A percentile compares a stretch with the other conserved stretches of the same genome.
phyloP scores from a whole-genome alignment of 2,329 filamentous ascomycete species.

The Aspergillus unguis region DNA sequence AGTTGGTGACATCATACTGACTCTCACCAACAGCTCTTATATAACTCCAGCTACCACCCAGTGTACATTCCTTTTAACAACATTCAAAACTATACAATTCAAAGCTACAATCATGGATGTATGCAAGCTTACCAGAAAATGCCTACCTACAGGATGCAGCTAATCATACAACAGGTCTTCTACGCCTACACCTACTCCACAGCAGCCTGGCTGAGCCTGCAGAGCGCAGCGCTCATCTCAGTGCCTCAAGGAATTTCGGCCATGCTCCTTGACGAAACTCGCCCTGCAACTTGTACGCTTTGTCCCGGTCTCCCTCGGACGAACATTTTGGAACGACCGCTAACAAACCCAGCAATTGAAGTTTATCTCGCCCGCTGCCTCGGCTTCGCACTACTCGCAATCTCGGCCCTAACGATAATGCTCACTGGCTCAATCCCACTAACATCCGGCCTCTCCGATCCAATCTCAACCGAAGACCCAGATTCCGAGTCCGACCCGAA shows the following conservation, averaged over 20 bases:
- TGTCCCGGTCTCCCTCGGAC: not conserved
- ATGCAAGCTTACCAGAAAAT: constrained; percentile 7
- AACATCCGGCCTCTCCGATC: constrained; percentile 45
- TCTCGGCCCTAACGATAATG: constrained; percentile 63
- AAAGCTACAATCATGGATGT: constrained; percentile 21
- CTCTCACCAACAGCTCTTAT: not conserved
- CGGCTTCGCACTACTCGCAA: constrained; percentile 63
- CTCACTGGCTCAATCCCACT: constrained; percentile 70
- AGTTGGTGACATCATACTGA: constrained; percentile 3
- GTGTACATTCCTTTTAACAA: not conserved
- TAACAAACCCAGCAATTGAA: constrained; percentile 54
- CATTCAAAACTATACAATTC: not conserved
- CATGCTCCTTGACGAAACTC: constrained; percentile 57
- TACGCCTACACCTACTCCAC: constrained; percentile 46
- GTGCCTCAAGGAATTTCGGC: constrained; percentile 61
- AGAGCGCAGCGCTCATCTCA: constrained; percentile 54
- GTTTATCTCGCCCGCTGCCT: constrained; percentile 70
- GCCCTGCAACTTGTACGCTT: constrained; percentile 51
- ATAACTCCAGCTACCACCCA: not conserved
- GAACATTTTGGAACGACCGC: not conserved
- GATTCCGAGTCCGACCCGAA: constrained; percentile 38
- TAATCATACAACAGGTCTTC: constrained; percentile 35
- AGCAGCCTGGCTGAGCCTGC: constrained; percentile 43
- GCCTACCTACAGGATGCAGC: constrained; percentile 10
- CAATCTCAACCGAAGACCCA: constrained; percentile 41